Base-by-base conservation (phyloP, 805 yeast species). In the Starmerella potacharoeniae region DNA sequence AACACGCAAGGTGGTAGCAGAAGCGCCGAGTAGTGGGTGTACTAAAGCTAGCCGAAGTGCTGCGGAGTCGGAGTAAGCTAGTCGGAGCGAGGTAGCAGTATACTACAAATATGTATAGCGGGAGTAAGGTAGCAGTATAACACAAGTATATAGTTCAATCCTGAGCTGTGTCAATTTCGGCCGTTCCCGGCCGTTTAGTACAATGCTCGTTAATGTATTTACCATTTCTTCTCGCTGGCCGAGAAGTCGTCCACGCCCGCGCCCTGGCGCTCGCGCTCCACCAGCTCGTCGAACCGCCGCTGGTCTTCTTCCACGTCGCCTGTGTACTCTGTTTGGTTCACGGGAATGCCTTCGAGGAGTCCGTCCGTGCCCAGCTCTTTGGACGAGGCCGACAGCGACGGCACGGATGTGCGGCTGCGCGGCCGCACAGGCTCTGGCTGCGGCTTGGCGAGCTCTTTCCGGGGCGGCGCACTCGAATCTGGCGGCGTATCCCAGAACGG, bases 181-280 rank as follows among this genome's bases (percentile, higher is more conserved):
- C 22, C 22, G 22, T 22, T 3, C 22, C 3, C 22, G 22, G 22
- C 22, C 22, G 22, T 22, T 22, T 3, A 22, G 22, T 22, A 22
- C 22, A 22, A 22, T 22, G 22, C 22, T 22, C 22, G 22, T 3
- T 22, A 22, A 22, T 22, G 22, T 44, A 30, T 33, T 22, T 47
- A 36, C 65, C 65, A 63, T 43, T 57, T 60, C 52, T 59, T 60
- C 48, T 62, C 65, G 13, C 55, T 46, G 41, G 57, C 57, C 28
- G 59, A 28, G 55, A 62, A 62, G 36, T 59, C 63, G 44, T 60
- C 64, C 6, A 37, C 30, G 5, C n/a, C 44, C 5, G 51, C 41
- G 3, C 41, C 52, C 10, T 49, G 48, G 11, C 62, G 51, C 30
- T 58, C 62, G 30, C 49, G 56, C 39, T 60, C 63, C n/a, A 59